Percentiles rank a stretch among this genome's conserved stretches.
Conservation (phyloP, 2,329 filamentous ascomycete species). For the Didymella segeticola region DNA sequence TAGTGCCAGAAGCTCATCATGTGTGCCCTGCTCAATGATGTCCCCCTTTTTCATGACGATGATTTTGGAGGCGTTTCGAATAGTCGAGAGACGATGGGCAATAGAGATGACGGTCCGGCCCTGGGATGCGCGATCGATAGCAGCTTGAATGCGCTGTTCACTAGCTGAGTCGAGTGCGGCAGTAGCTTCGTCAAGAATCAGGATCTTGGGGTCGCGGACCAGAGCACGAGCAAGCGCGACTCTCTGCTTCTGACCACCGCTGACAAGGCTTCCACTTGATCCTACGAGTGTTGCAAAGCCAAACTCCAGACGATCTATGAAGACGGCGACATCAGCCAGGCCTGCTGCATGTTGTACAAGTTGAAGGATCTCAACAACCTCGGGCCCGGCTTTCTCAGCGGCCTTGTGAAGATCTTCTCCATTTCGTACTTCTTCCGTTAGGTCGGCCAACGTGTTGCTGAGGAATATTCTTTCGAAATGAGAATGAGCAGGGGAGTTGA, state of each 20-base stretch:
- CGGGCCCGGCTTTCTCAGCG: slow-evolving; percentile 24
- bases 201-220: slow-evolving; percentile 63
- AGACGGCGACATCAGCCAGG: slow-evolving; percentile 65
- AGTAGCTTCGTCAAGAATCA: slow-evolving; percentile 69
- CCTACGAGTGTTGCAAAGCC: slow-evolving; percentile 60
- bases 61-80: slow-evolving; percentile 46
- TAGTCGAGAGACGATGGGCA: slow-evolving; percentile 49
- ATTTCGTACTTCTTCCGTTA: slow-evolving; percentile 60
- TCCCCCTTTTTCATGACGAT: slow-evolving; percentile 48
- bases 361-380: slow-evolving; percentile 56
- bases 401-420: slow-evolving; percentile 55
- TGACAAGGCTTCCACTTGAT: slow-evolving; percentile 61
- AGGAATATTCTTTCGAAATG: slow-evolving; percentile 57
- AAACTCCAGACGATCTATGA: slow-evolving; percentile 61
- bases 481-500: slow-evolving; percentile 49
- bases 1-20: slow-evolving; percentile 41
- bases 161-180: slow-evolving; percentile 65
- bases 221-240: slow-evolving; percentile 64
- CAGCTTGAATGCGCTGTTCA: slow-evolving; percentile 61
- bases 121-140: slow-evolving; percentile 43
- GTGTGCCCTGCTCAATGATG: slow-evolving; percentile 47
- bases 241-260: slow-evolving; percentile 65
- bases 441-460: slow-evolving; percentile 56
- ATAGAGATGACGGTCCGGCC: slow-evolving; percentile 49
- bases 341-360: slow-evolving; percentile 59